These are phyloP conservation scores for Entomortierella chlamydospora DNA, from an alignment of 192 early-diverging fungal genomes.

Conservation along the genomic window DNA sequence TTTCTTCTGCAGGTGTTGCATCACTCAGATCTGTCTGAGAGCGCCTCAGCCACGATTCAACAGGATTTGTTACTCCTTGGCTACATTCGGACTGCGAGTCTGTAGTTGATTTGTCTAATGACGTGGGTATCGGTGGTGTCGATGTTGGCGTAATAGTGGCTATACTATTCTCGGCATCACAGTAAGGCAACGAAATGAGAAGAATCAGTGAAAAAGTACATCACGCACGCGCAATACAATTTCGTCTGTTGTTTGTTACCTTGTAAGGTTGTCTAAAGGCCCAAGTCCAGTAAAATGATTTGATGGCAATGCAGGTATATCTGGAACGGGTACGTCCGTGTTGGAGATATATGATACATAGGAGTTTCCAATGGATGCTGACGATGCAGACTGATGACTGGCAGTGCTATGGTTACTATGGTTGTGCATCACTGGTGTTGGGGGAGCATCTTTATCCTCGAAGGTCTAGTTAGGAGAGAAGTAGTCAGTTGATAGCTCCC, in stretches of 20 bases:
- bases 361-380: constrained; percentile 2
- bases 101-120: neutral
- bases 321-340: neutral
- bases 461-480: constrained; percentile 19
- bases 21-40: constrained; percentile 1
- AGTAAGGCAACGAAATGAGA: too few species aligned
- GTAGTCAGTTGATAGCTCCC: neutral
- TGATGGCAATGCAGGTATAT: constrained; percentile 7
- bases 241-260: neutral
- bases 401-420: constrained; percentile 4
- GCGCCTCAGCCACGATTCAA: constrained; percentile 37
- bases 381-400: neutral
- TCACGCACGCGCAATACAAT: too few species aligned
- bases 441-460: constrained; percentile 47
- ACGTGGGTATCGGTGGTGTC: too few species aligned
- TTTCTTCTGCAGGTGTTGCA: neutral
- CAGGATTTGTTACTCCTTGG: constrained; percentile 22
- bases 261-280: constrained; percentile 13
- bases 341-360: neutral
- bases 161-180: too few species aligned
- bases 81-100: constrained; percentile 1
- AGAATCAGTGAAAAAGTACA: too few species aligned
- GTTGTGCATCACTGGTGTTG: constrained; percentile 19
- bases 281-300: constrained; percentile 8
- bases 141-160: too few species aligned